Base-by-base conservation (phyloP, 192 early-diverging fungal genomes). In the Coemansia sp. region DNA sequence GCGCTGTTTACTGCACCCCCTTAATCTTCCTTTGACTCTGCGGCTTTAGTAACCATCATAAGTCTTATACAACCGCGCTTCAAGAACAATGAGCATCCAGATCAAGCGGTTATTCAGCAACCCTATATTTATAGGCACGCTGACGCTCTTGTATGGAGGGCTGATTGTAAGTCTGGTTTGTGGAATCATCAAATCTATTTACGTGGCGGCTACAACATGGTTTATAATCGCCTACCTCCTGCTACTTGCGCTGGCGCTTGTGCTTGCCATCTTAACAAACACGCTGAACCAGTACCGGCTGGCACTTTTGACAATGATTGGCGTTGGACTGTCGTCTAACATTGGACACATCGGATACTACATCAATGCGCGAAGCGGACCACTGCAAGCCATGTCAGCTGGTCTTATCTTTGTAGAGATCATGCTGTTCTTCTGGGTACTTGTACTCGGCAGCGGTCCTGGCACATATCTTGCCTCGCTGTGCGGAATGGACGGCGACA, bases 361-460 rank as follows among this genome's bases (percentile, higher is more conserved):
- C 68, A 85, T 85, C 45, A 81, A 85, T 67, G 75, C 78, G 7
- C 56, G 26, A 1, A 63, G 77, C 23, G 74, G 71, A 13, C 66
- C 59, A n/a, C 56, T 77, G 58, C 84, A 85, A 63, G 76, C 79
- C 19, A 74, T 81, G 70, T 71, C 76, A 1, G 84, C 79, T 23
- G 80, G 84, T 10, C 73, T 82, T 26, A 85, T 85, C 16, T 82
- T 85, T 59, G 80, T 75, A 8, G 70, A 77, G 16, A 78, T 82
- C 47, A 74, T 72, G 81, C 50, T 81, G 70, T 86, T 90, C 67
- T 73, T 89, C 37, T 92, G 89, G 91, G 76, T 91, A 32, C 70
- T 89, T 23, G 79, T 84, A n/a, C 86, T 92, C 56, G 91, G 90
- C 41, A 84, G 86, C 72, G 86, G 86, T 32, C 85, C 87, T 1